Evolutionary conservation across 1,284 basidiomycete genomes (phyloP).

Genomic region (Acaromyces ingoldii): DNA sequence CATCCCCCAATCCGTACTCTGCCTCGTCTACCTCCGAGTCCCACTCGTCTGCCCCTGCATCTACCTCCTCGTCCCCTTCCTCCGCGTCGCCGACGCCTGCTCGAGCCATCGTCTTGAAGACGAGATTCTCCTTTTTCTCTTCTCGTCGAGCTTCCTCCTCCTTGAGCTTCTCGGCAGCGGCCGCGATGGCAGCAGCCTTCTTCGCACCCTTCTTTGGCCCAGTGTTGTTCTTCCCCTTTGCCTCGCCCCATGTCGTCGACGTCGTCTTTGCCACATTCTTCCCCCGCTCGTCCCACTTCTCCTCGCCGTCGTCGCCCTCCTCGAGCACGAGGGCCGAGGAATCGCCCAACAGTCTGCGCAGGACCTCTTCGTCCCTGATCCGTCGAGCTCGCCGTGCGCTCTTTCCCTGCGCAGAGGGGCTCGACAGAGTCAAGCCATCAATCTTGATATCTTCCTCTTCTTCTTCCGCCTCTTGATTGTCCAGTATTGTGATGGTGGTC

Average conservation of each 20-base stretch:
- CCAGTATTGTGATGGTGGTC: too few relatives aligned
- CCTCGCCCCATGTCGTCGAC: too few relatives aligned
- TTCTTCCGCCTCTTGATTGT: too few relatives aligned
- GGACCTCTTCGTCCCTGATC: background rate
- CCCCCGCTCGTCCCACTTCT: too few relatives aligned
- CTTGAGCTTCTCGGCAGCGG: background rate
- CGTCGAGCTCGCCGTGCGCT: background rate
- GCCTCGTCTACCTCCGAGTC: slow-evolving; percentile 9
- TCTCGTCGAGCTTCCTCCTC: background rate
- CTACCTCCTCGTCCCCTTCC: background rate
- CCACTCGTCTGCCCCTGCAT: slow-evolving; percentile 4
- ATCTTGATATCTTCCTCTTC: slow-evolving; percentile 7
- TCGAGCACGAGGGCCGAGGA: too few relatives aligned
- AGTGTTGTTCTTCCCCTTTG: too few relatives aligned
- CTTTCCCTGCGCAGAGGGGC: background rate
- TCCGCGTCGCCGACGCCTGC: background rate
- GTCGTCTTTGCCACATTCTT: too few relatives aligned
- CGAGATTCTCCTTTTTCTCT: background rate
- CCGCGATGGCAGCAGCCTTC: too few relatives aligned
- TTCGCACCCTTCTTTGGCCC: too few relatives aligned
- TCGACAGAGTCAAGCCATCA: too few relatives aligned
- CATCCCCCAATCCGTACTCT: slow-evolving; percentile 15
- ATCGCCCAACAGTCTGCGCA: background rate
- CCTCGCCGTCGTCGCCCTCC: too few relatives aligned
- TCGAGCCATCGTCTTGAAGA: too few relatives aligned